Evolutionary conservation across 306 rosid species (phyloP).

Genomic region (Cucumis hystrix): DNA sequence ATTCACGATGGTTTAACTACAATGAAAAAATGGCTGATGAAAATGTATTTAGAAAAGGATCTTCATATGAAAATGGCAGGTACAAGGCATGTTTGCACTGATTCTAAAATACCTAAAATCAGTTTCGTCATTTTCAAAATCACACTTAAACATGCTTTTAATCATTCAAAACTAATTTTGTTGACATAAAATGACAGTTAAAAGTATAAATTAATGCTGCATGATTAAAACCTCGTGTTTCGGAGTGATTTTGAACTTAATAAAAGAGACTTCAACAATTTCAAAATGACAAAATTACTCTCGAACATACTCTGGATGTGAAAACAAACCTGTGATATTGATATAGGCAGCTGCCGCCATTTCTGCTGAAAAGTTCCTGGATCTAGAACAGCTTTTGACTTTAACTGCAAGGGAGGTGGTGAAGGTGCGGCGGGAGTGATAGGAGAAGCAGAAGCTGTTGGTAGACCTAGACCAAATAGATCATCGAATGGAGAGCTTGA

Average conservation of each 20-base stretch:
- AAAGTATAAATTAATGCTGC: too few relatives aligned
- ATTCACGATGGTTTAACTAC: neutral
- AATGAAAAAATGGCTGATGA: neutral
- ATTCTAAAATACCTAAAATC: too few relatives aligned
- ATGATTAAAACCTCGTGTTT: too few relatives aligned
- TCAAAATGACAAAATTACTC: too few relatives aligned
- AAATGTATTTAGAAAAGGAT: neutral
- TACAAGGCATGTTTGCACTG: neutral
- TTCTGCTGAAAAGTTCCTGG: constrained; percentile 91
- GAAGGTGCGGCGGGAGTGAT: constrained; percentile 18
- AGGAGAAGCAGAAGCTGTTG: constrained; percentile 29
- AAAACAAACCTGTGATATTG: constrained; percentile 60
- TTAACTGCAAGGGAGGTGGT: constrained; percentile 68
- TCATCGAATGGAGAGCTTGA: constrained; percentile 72
- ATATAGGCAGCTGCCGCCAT: constrained; percentile 94
- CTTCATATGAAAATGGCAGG: neutral
- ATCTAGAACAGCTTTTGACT: constrained; percentile 71
- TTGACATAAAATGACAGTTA: too few relatives aligned
- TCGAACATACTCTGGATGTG: neutral
- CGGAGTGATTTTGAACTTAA: too few relatives aligned
- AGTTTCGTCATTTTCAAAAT: too few relatives aligned
- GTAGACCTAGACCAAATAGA: constrained; percentile 67
- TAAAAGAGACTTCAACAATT: too few relatives aligned
- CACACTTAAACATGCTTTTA: too few relatives aligned
- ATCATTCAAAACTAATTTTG: too few relatives aligned